Evolutionary conservation across 2,329 filamentous ascomycete species (phyloP).

Genomic region (Nemania abortiva): DNA sequence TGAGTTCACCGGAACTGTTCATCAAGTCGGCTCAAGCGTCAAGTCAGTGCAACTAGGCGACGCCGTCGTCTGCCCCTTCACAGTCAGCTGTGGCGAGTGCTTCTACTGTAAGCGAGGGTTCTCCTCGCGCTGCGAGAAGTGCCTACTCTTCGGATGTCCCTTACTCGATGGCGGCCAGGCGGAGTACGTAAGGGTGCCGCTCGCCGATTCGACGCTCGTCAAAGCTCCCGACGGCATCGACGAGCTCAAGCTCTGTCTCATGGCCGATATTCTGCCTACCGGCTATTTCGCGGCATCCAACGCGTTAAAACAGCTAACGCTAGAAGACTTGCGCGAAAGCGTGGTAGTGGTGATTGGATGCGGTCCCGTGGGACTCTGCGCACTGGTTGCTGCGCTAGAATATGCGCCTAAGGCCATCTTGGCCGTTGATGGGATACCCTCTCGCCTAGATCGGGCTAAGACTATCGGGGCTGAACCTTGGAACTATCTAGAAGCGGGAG

Average conservation of each 20-base stretch:
- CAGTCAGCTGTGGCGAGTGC: constrained; percentile 38
- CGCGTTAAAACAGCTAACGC: constrained; percentile 15
- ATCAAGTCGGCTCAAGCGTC: constrained; percentile 27
- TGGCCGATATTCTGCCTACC: constrained; percentile 40
- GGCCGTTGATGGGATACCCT: constrained; percentile 33
- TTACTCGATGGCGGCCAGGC: constrained; percentile 38
- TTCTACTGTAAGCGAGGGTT: constrained; percentile 36
- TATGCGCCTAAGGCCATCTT: constrained; percentile 34
- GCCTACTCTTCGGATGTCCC: constrained; percentile 35
- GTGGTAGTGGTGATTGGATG: constrained; percentile 37
- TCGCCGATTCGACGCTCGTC: constrained; percentile 36
- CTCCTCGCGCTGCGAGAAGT: constrained; percentile 38
- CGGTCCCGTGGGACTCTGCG: constrained; percentile 38
- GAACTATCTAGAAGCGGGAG: constrained; percentile 30
- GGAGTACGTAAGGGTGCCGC: constrained; percentile 37
- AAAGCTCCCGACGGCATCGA: constrained; percentile 32
- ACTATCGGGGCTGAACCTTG: constrained; percentile 33
- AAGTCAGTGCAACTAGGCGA: constrained; percentile 28
- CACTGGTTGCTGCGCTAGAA: constrained; percentile 37
- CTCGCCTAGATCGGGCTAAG: constrained; percentile 28
- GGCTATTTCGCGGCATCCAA: constrained; percentile 38
- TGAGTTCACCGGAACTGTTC: constrained; percentile 37
- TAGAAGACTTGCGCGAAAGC: constrained; percentile 25
- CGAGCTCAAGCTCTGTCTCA: constrained; percentile 34
- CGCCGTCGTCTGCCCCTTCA: constrained; percentile 36